A percentile compares a stretch with the other conserved stretches of the same genome.
Evolutionary conservation across 208 protist genomes (phyloP).

Genomic region (Balamuthia mandrillaris): DNA sequence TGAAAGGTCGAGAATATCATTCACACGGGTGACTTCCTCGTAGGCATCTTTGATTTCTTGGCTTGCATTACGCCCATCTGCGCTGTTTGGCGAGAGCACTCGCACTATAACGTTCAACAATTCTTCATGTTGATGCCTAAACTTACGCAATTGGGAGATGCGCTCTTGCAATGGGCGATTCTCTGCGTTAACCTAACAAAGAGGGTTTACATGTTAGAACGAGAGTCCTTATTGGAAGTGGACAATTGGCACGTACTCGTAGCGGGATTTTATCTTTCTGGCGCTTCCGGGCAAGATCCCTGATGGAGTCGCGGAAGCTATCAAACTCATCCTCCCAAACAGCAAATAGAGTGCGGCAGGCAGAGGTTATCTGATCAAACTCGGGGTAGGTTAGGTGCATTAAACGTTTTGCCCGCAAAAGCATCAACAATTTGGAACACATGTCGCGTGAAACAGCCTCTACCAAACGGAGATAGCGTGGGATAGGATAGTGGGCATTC

Average conservation of each 20-base stretch:
- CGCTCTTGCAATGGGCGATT: conserved; percentile 62
- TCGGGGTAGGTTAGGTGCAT: conserved; percentile 65
- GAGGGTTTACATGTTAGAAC: too few species aligned
- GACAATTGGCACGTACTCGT: too few species aligned
- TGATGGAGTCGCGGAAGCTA: conserved; percentile 49
- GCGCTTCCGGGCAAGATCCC: conserved; percentile 56
- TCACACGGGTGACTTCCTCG: conserved; percentile 57
- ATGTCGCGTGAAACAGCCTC: conserved; percentile 68
- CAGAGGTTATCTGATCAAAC: conserved; percentile 58
- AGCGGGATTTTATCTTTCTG: conserved; percentile 61
- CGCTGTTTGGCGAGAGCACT: conserved; percentile 11
- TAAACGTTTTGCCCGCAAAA: conserved; percentile 49
- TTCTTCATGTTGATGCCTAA: conserved; percentile 75
- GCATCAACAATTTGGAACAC: conserved; percentile 35
- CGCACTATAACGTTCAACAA: conserved; percentile 65
- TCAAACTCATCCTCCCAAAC: conserved; percentile 67
- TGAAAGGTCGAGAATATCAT: conserved; percentile 61
- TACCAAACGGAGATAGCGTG: conserved; percentile 55
- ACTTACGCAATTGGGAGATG: conserved; percentile 67
- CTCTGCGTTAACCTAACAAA: conserved; percentile 63
- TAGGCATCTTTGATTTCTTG: conserved; percentile 72
- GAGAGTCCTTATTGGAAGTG: too few species aligned
- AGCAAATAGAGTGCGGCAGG: conserved; percentile 55
- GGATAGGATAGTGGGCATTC: conserved; percentile 62
- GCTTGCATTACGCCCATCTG: conserved; percentile 59